Conservation (phyloP, 2,329 filamentous ascomycete genomes). For the Aureobasidium leucospermi region DNA sequence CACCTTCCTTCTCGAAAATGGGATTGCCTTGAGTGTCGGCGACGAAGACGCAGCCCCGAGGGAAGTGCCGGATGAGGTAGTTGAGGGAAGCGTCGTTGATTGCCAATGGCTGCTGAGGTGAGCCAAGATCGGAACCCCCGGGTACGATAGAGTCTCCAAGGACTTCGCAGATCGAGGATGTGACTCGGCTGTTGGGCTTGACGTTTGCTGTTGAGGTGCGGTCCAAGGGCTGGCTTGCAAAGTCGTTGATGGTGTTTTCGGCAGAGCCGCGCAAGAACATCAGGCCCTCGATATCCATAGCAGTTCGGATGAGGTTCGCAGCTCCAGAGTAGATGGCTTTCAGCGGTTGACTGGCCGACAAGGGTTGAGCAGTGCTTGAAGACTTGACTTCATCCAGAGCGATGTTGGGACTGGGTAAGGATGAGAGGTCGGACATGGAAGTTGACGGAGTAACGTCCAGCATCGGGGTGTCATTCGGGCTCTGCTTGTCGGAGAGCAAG, state of each 20-base stretch:
- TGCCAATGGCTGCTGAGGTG: background rate
- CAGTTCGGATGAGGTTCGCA: constrained; percentile 38
- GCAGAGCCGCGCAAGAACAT: constrained; percentile 27
- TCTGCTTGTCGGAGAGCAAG: background rate
- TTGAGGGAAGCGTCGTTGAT: background rate
- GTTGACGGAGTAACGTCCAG: background rate
- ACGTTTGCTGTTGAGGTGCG: no score
- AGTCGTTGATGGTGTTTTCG: background rate
- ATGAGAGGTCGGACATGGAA: background rate
- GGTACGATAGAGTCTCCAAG: background rate
- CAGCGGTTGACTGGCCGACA: constrained; percentile 19
- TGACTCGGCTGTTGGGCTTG: no score
- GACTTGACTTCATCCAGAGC: no score
- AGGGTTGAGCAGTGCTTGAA: no score
- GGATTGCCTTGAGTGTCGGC: background rate
- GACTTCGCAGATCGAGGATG: background rate
- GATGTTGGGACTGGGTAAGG: background rate
- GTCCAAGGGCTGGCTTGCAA: no score
- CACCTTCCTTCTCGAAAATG: background rate
- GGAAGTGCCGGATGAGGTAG: background rate
- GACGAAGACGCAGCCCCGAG: constrained; percentile 1
- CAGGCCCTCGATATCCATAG: constrained; percentile 38
- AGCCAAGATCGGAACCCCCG: background rate
- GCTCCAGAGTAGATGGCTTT: constrained; percentile 36
- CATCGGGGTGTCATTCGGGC: background rate